Evolutionary conservation across 75 land plant species (phyloP), one percentile per base, ranked within the genome.

Genomic region (Pinus albicaulis): DNA sequence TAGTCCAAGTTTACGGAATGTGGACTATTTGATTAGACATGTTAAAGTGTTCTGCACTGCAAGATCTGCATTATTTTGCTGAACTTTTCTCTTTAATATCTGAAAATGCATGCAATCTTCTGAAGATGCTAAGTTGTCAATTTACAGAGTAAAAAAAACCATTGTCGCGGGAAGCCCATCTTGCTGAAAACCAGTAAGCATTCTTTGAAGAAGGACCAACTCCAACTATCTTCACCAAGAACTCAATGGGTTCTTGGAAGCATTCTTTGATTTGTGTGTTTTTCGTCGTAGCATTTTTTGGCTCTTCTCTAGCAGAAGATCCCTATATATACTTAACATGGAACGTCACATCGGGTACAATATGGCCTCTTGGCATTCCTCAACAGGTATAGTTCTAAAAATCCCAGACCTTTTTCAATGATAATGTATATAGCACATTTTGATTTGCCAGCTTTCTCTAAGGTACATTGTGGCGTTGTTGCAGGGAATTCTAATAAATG

Each of bases 401-500:
- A 77, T 84, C 0, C 73, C 74, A 62, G 78, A 58, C 28, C 78
- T 78, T 71, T 78, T 75, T 61, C 66, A 78, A 25, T 85, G 87
- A 11, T 3, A 61, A 16, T 5, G 16, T 60, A 20, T n/a, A n/a
- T 20, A 19, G 52, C 10, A 2, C 53, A 48, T 48, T 48, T 23
- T 23, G 17, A 38, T 20, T 44, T 38, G 25, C 6, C 1, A 2
- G 23, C 8, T 23, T 41, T 11, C n/a, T 23, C 44, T 44, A 34
- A 22, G 58, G 11, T 38, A 16, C 8, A 20, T 38, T 28, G 11
- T 2, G 19, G 11, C 25, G 14, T 75, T 65, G 15, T 82, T 73
- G 48, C 76, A 79, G 85, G 87, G 81, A 19, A 76, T 41, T 69
- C 87, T 92, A 44, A 95, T 95, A 78, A 95, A 95, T 76, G 98